Evolutionary conservation across 2,329 filamentous ascomycete species (phyloP).

Genomic region (Fusarium longipes): DNA sequence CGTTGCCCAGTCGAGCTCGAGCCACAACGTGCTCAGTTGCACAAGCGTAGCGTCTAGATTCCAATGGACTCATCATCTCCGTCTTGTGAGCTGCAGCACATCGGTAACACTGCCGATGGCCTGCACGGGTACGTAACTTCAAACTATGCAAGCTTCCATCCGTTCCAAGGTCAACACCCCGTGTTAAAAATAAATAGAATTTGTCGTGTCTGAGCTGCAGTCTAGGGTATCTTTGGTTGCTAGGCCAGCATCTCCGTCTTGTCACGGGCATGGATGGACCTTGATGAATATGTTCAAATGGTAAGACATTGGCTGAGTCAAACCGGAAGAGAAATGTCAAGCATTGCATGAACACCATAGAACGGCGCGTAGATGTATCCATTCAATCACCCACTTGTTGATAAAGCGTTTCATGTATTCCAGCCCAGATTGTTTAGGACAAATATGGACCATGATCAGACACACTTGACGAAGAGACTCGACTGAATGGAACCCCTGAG

Average conservation of each 20-base stretch:
- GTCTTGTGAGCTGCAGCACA: conserved; percentile 24
- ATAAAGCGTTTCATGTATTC: not conserved
- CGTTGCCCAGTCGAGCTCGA: conserved; percentile 29
- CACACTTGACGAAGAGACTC: no score
- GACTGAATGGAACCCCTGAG: no score
- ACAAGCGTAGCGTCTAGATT: conserved; percentile 40
- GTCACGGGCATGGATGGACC: not conserved
- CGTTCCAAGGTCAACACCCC: not conserved
- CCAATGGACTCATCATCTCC: conserved; percentile 16
- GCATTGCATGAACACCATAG: not conserved
- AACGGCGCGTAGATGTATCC: not conserved
- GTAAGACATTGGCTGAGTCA: not conserved
- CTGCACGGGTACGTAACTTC: conserved; percentile 27
- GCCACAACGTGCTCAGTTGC: conserved; percentile 33
- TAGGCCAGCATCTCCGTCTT: not conserved
- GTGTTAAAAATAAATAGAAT: not conserved
- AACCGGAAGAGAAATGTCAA: no score
- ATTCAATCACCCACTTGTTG: not conserved
- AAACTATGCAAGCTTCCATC: conserved; percentile 31
- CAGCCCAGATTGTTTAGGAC: not conserved
- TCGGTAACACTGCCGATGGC: conserved; percentile 28
- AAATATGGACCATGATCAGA: not conserved
- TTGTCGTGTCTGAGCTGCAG: not conserved
- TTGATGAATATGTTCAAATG: not conserved
- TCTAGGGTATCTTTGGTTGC: conserved; percentile 19